These are phyloP conservation scores for Sporothrix sp. DNA, from an alignment of 2,329 filamentous ascomycete genomes.

Conservation along the genomic window DNA sequence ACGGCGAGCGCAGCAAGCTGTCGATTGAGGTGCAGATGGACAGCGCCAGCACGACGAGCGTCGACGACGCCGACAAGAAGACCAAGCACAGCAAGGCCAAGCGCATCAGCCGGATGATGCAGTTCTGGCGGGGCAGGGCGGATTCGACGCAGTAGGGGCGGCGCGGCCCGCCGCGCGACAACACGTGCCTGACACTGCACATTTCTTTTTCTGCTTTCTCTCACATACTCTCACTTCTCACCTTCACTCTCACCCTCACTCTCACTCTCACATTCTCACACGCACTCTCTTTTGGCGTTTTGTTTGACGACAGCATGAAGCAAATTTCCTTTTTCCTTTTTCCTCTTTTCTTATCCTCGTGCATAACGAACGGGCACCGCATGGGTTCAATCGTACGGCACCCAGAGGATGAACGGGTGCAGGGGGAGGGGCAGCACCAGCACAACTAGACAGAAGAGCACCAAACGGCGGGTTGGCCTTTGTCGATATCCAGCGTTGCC, in stretches of 20 bases:
- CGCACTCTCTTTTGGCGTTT: slow-evolving; percentile 5
- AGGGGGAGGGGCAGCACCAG: neutral
- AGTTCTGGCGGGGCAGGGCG: slow-evolving; percentile 64
- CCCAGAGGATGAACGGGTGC: neutral
- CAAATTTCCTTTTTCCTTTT: neutral
- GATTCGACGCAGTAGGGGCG: slow-evolving; percentile 5
- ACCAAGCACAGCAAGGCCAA: slow-evolving; percentile 55
- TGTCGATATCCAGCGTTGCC: neutral
- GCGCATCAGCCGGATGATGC: slow-evolving; percentile 63
- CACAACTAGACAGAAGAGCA: too few relatives aligned
- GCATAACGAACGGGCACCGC: too few relatives aligned
- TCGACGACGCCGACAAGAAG: slow-evolving; percentile 43
- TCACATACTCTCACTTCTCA: neutral
- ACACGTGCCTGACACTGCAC: too few relatives aligned
- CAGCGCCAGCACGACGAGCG: slow-evolving; percentile 19
- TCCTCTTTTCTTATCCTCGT: neutral
- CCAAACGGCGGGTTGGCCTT: neutral
- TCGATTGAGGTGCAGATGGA: slow-evolving; percentile 56
- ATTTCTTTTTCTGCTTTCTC: too few relatives aligned
- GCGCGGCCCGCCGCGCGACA: too few relatives aligned
- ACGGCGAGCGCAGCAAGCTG: slow-evolving; percentile 65
- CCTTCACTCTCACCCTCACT: neutral
- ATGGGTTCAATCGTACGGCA: neutral
- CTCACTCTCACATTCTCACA: neutral
- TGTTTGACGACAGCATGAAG: slow-evolving; percentile 15